A percentile compares a stretch with the other conserved stretches of the same genome.
phyloP scores from a whole-genome alignment of 768 basidiomycete species.

The Suillus tomentosus region DNA sequence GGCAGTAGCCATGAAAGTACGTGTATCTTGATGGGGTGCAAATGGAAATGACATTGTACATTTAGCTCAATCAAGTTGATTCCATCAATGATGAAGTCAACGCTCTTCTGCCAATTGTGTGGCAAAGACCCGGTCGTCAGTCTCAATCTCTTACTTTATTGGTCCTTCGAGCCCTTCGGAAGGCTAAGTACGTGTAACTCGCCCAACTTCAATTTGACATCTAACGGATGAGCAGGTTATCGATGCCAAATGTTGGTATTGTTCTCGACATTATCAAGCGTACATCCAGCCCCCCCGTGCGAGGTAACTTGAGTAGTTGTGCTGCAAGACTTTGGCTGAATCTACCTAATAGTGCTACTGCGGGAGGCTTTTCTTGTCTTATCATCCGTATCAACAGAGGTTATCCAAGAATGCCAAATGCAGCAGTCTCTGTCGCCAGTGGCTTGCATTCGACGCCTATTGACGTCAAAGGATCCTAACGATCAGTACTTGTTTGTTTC shows the following conservation, averaged over 20 bases:
- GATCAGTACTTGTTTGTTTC: slow-evolving; percentile 66
- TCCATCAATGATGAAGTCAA: slow-evolving; percentile 5
- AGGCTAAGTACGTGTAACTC: slow-evolving; percentile 9
- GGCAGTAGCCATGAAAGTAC: slow-evolving; percentile 25
- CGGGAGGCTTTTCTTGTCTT: slow-evolving; percentile 37
- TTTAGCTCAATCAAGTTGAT: neutral
- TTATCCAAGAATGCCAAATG: slow-evolving; percentile 20
- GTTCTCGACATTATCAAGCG: slow-evolving; percentile 30
- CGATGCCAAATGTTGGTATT: slow-evolving; percentile 16
- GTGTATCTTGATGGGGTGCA: slow-evolving; percentile 9
- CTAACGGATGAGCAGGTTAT: slow-evolving; percentile 1
- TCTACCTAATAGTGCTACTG: slow-evolving; percentile 27
- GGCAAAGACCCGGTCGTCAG: slow-evolving; percentile 1
- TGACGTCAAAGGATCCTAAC: slow-evolving; percentile 58
- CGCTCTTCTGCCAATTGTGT: slow-evolving; percentile 6
- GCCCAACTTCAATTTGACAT: neutral
- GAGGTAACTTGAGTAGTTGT: slow-evolving; percentile 24
- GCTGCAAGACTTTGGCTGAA: slow-evolving; percentile 19
- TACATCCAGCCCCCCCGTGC: slow-evolving; percentile 23
- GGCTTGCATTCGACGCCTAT: slow-evolving; percentile 53
- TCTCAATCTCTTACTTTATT: slow-evolving; percentile 1
- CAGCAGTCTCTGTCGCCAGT: slow-evolving; percentile 33
- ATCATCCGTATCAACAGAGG: slow-evolving; percentile 24
- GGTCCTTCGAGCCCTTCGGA: slow-evolving; percentile 28
- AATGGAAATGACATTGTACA: neutral